These are phyloP conservation scores for Cladosporium colombiae DNA, from an alignment of 2,329 filamentous ascomycete genomes.

Conservation along the genomic window DNA sequence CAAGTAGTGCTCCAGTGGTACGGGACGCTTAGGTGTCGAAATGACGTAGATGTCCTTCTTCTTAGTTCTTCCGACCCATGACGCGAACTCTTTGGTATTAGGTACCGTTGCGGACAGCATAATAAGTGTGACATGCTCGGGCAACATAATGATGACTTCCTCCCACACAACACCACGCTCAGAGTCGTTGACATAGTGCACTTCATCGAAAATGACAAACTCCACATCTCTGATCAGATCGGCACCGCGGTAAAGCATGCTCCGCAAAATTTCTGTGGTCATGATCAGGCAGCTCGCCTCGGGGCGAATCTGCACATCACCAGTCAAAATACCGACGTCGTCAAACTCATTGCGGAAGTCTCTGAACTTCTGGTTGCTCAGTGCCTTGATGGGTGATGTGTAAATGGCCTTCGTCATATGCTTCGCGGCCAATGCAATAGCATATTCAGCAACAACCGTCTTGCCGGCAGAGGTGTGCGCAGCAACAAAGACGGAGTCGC, in stretches of 20 bases:
- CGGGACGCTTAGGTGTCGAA: constrained; percentile 90
- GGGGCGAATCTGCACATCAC: constrained; percentile 95
- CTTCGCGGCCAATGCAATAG: constrained; percentile 91
- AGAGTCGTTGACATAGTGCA: constrained; percentile 96
- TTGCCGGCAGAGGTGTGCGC: constrained; percentile 98
- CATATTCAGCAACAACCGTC: constrained; percentile 97
- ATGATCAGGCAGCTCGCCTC: constrained; percentile 98
- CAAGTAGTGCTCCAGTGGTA: constrained; percentile 92
- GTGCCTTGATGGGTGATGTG: constrained; percentile 95
- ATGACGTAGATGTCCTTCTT: constrained; percentile 99
- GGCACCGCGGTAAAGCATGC: constrained; percentile 96
- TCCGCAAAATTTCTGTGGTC: constrained; percentile 96
- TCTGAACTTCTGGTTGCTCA: constrained; percentile 98
- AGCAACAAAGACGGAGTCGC: constrained; percentile 96
- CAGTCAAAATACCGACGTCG: constrained; percentile 94
- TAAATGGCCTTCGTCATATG: constrained; percentile 99
- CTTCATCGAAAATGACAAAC: constrained; percentile 98
- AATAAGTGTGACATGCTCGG: constrained; percentile 94
- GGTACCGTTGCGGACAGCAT: constrained; percentile 93
- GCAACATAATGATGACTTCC: constrained; percentile 99
- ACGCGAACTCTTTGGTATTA: constrained; percentile 96
- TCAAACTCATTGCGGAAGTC: constrained; percentile 90
- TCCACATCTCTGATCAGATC: constrained; percentile 96
- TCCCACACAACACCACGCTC: constrained; percentile 98
- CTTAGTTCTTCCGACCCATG: constrained; percentile 96